phyloP scores from a whole-genome alignment of 805 yeast species.

The Metschnikowia bowlesiae region DNA sequence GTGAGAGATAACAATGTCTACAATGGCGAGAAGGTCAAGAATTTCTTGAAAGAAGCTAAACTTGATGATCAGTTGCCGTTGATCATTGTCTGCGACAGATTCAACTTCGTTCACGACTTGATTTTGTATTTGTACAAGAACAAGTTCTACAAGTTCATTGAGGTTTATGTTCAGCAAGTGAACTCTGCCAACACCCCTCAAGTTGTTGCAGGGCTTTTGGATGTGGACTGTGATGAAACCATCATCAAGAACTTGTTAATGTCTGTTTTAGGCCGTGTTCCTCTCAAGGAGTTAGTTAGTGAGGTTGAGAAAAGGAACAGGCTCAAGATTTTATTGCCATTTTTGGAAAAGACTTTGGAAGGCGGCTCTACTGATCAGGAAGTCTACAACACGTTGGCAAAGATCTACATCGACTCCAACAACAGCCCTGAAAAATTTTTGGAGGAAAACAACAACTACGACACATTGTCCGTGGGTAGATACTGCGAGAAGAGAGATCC shows the following conservation, averaged over 20 bases:
- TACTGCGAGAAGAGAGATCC: slow-evolving; percentile 99
- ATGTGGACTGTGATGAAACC: slow-evolving; percentile 93
- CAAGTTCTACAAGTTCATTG: slow-evolving; percentile 93
- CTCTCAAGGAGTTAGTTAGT: slow-evolving; percentile 78
- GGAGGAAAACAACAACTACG: slow-evolving; percentile 84
- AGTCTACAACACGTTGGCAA: slow-evolving; percentile 90
- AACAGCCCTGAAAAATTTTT: slow-evolving; percentile 96
- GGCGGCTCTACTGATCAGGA: slow-evolving; percentile 87
- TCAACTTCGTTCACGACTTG: slow-evolving; percentile 86
- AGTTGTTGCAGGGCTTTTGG: slow-evolving; percentile 92
- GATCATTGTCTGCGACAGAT: slow-evolving; percentile 94
- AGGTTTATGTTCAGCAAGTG: slow-evolving; percentile 96
- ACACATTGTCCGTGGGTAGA: slow-evolving; percentile 92
- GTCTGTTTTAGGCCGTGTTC: slow-evolving; percentile 92
- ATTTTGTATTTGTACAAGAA: slow-evolving; percentile 91
- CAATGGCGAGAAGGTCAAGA: slow-evolving; percentile 96
- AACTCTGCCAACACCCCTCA: slow-evolving; percentile 95
- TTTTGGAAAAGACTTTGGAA: slow-evolving; percentile 81
- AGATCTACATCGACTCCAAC: slow-evolving; percentile 95
- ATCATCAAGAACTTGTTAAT: slow-evolving; percentile 75
- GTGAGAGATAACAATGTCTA: slow-evolving; percentile 92
- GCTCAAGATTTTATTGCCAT: slow-evolving; percentile 85
- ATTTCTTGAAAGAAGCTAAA: slow-evolving; percentile 90
- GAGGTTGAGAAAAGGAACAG: slow-evolving; percentile 98
- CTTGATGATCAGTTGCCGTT: slow-evolving; percentile 94